Evolutionary conservation across 1,284 basidiomycete species (phyloP).

Genomic region (Farysia itapuensis): DNA sequence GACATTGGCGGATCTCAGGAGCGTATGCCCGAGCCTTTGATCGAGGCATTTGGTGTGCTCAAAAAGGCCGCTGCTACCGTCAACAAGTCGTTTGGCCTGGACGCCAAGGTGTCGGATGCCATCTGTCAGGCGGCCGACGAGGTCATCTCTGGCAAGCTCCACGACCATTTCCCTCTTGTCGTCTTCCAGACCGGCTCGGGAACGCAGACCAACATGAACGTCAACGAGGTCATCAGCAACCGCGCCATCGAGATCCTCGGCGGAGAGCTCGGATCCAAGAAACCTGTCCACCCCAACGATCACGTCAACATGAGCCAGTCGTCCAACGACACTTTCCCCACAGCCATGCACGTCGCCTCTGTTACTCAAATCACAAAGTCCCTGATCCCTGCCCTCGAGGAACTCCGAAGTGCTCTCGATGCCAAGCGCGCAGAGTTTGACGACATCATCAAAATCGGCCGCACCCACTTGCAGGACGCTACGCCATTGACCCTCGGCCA

Average conservation of each 20-base stretch:
- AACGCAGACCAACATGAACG: constrained; percentile 99
- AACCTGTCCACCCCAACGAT: constrained; percentile 97
- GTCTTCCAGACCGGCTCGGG: constrained; percentile 99
- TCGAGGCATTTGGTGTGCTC: constrained; percentile 95
- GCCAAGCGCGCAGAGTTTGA: constrained; percentile 70
- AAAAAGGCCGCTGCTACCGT: constrained; percentile 96
- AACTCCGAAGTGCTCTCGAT: constrained; percentile 80
- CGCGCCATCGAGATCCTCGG: constrained; percentile 96
- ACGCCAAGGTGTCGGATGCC: constrained; percentile 81
- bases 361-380: constrained; percentile 81
- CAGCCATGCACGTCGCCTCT: constrained; percentile 97
- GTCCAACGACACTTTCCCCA: constrained; percentile 99
- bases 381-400: constrained; percentile 81
- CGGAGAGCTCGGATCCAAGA: constrained; percentile 92
- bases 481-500: constrained; percentile 97
- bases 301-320: constrained; percentile 99
- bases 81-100: constrained; percentile 86
- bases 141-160: constrained; percentile 90
- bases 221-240: constrained; percentile 98
- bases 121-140: constrained; percentile 95
- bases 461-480: constrained; percentile 95
- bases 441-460: constrained; percentile 90
- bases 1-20: constrained; percentile 95
- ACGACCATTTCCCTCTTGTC: constrained; percentile 86
- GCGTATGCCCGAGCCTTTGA: constrained; percentile 87